Evolutionary conservation across 2,329 filamentous ascomycete genomes (phyloP), one percentile per base, ranked within the genome.

Genomic region (Sporothrix brasiliensis): DNA sequence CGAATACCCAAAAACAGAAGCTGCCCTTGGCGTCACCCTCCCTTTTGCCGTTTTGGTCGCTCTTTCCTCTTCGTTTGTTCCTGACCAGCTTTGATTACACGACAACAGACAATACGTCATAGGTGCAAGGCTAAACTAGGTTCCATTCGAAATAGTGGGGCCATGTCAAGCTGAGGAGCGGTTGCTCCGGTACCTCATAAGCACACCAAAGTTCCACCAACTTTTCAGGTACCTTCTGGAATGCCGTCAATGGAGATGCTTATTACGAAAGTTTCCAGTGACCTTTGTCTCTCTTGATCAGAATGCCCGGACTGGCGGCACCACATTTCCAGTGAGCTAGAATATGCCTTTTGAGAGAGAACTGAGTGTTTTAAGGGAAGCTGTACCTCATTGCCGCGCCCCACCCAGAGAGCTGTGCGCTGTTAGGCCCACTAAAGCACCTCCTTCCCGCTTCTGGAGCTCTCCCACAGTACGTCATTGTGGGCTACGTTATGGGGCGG

Each of bases 61-160:
- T 52, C 63, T 44, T 56, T 54, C 53, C 61, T 49, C 63, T 49
- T 63, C 61, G 53, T 54, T 72, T 71, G 67, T 69, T 70, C 63
- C 72, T 69, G 67, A 68, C 72, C 70, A 70, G 65, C 39, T 39
- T 68, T 50, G 69, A 68, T 60, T 34, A 52, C 69, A 67, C 66
- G 13, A 30, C n/a, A 27, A 50, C 44, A 71, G 67, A 71, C 68
- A 70, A 72, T 70, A 73, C 72, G 72, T 73, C 72, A 73, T 73
- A 70, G 67, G 68, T 53, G 61, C 67, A 49, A 60, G 52, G 56
- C 61, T 52, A 65, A 50, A 34, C 60, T 65, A 44, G 41, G 24
- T 27, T 50, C 44, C 34, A n/a, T 65, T 50, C 24, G 27, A 16
- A 66, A 39, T 41, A 11, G 63, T 34, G 50, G 66, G 41, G 39